A percentile compares a stretch with the other conserved stretches of the same genome.
These are phyloP conservation scores for Metschnikowia similis DNA, from an alignment of 805 yeast genomes.

Conservation along the genomic window DNA sequence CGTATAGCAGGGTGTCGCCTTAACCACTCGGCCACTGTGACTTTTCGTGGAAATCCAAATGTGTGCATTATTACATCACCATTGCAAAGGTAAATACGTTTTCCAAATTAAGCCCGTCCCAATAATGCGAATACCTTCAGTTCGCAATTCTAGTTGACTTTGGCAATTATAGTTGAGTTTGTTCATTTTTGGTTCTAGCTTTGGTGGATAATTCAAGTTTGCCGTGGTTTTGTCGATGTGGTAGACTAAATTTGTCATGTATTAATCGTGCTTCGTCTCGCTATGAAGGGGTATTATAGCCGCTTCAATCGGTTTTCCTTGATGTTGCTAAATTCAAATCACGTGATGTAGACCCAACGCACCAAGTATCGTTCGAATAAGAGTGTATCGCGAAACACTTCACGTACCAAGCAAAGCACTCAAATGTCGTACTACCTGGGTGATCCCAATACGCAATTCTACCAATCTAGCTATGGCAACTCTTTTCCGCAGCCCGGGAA, in stretches of 20 bases:
- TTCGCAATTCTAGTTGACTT: no score
- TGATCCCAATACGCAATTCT: conserved; percentile 40
- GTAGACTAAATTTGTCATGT: not conserved
- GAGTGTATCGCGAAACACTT: not conserved
- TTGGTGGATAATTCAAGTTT: no score
- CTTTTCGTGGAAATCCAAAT: conserved; percentile 11
- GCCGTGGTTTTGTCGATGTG: no score
- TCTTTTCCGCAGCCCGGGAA: conserved; percentile 22
- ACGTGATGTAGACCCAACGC: conserved; percentile 1
- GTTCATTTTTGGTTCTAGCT: no score
- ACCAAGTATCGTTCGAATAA: not conserved
- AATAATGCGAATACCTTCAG: no score
- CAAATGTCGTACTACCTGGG: conserved; percentile 41
- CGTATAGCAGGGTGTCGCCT: conserved; percentile 85
- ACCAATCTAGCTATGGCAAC: conserved; percentile 37
- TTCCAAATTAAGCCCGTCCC: no score
- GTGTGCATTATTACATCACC: no score
- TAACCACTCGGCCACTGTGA: conserved; percentile 90
- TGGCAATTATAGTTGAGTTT: no score
- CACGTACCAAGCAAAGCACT: not conserved
- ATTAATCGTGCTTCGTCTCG: not conserved
- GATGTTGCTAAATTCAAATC: not conserved
- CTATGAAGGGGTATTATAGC: not conserved
- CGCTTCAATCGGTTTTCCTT: not conserved
- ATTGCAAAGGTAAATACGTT: no score